Percentiles rank a stretch among this genome's conserved stretches.
Conservation (phyloP, 2,329 filamentous ascomycete genomes). For the Hymenoscyphus occultus region DNA sequence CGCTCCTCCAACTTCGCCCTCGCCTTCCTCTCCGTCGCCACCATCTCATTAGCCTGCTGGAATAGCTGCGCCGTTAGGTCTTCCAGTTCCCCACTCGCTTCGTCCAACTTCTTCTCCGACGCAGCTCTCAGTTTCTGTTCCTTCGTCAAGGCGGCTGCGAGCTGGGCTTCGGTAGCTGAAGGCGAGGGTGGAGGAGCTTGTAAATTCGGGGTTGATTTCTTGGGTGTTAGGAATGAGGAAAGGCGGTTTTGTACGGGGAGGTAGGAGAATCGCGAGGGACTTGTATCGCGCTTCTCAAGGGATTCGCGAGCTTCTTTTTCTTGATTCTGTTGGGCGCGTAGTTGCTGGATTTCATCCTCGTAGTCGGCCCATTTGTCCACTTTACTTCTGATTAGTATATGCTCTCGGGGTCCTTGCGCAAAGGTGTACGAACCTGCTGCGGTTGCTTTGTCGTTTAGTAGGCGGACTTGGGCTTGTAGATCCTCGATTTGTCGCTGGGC, state of each 20-base stretch:
- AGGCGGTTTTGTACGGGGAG: conserved; percentile 34
- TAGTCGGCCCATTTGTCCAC: conserved; percentile 71
- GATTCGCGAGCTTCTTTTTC: conserved; percentile 14
- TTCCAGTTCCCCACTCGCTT: conserved; percentile 71
- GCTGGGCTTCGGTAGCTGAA: conserved; percentile 40
- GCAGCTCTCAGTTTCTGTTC: conserved; percentile 65
- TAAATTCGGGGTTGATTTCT: conserved; percentile 47
- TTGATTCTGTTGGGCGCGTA: conserved; percentile 45
- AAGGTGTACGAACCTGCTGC: conserved; percentile 48
- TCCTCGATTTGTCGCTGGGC: conserved; percentile 63
- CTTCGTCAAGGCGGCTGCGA: conserved; percentile 61
- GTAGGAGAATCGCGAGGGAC: conserved; percentile 29
- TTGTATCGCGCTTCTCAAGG: conserved; percentile 4
- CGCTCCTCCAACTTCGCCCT: conserved; percentile 69
- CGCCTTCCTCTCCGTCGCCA: conserved; percentile 70
- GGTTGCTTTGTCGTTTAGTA: conserved; percentile 69
- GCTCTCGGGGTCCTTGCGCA: background rate
- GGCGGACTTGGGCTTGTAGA: conserved; percentile 66
- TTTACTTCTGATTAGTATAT: conserved; percentile 32
- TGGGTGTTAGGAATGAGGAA: conserved; percentile 48
- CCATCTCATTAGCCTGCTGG: conserved; percentile 85
- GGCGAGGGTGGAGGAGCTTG: conserved; percentile 20
- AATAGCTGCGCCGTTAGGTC: conserved; percentile 74
- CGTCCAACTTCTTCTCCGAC: conserved; percentile 65
- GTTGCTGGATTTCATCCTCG: conserved; percentile 68